Base-by-base conservation (phyloP, 495 filamentous ascomycete species). In the Bombardia bombarda region DNA sequence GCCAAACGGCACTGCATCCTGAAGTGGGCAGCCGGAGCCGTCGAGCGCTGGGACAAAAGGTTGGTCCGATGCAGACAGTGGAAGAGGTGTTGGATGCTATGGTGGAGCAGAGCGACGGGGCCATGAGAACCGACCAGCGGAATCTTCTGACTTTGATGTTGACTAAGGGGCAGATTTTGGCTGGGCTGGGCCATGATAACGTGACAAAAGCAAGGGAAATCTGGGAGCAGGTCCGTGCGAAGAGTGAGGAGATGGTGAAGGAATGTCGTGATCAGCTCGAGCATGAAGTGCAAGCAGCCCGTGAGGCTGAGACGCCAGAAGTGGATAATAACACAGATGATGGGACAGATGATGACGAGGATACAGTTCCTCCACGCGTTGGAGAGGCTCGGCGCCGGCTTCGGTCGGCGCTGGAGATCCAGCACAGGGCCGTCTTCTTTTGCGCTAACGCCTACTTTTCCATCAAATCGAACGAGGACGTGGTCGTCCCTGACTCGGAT, bases 1-100 rank as follows among this genome's bases (percentile, higher is more conserved):
- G 90, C 12, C 86, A 92, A 56, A 86, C 83, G 1, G 88, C 86
- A 45, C 72, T 96, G n/a, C 86, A 95, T 62, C 85, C 90, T 2
- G 67, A 89, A 43, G 75, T 88, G 26, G 82, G 82, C 7, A 71
- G 65, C 8, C 69, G 69, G n/a, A 87, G 86, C 55, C 74, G 83
- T 16, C 73, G 74, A 42, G 78, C 78, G 0, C 64, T 94, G 5
- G 84, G 86, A 3, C 63, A 69, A 17, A 75, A 66, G 22, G 70
- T 71, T 42, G 83, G 77, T 0, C 80, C 83, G 7, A 61, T 92
- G 38, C 69, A 82, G n/a, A 90, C 88, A 7, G 82, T 95, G 5
- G 72, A 75, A 13, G 83, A 97, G 53, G 87, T 95, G 2, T 65
- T 97, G 18, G 79, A 86, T 31, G 79, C 81, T 3, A 95, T 97